phyloP scores from a whole-genome alignment of 2,329 filamentous ascomycete species.

The Aspergillus cejpii region DNA sequence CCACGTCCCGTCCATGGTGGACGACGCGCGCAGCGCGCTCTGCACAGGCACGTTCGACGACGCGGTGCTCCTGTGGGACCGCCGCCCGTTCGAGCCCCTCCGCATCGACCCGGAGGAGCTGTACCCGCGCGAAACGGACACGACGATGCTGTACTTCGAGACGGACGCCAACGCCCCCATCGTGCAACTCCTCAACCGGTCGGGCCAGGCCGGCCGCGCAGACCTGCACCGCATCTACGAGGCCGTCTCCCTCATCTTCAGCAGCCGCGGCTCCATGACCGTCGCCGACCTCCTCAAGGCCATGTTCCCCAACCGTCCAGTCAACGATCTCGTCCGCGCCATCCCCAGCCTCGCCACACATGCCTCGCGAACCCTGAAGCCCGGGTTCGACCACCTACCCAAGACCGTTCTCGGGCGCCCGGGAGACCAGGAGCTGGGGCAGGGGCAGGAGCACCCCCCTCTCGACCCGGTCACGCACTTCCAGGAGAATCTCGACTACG shows the following conservation, averaged over 20 bases:
- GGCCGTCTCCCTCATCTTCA: conserved; percentile 21
- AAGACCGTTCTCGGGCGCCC: conserved; percentile 12
- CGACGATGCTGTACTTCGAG: conserved; percentile 33
- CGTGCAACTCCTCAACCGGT: conserved; percentile 15
- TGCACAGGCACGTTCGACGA: conserved; percentile 36
- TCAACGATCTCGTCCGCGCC: conserved; percentile 27
- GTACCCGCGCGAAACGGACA: conserved; percentile 49
- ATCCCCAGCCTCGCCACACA: conserved; percentile 31
- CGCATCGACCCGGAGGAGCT: conserved; percentile 55
- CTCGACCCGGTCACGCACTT: conserved; percentile 19
- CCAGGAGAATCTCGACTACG: conserved; percentile 31
- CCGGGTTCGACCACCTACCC: conserved; percentile 20
- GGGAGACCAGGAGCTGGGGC: not conserved
- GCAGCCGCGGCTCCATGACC: conserved; percentile 19
- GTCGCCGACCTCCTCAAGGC: conserved; percentile 24
- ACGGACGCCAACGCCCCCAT: conserved; percentile 23
- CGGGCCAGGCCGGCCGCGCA: conserved; percentile 12
- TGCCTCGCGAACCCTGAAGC: conserved; percentile 24
- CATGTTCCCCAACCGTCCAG: conserved; percentile 27
- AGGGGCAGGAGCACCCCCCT: not conserved
- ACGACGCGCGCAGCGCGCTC: conserved; percentile 47
- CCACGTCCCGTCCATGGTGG: conserved; percentile 39
- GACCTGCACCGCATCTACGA: conserved; percentile 22
- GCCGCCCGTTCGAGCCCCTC: conserved; percentile 64
- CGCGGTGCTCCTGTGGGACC: conserved; percentile 60